Percentiles rank a stretch among this genome's conserved stretches.
These are phyloP conservation scores for Hypomyces rosellus DNA, from an alignment of 2,329 filamentous ascomycete genomes.

Conservation along the genomic window DNA sequence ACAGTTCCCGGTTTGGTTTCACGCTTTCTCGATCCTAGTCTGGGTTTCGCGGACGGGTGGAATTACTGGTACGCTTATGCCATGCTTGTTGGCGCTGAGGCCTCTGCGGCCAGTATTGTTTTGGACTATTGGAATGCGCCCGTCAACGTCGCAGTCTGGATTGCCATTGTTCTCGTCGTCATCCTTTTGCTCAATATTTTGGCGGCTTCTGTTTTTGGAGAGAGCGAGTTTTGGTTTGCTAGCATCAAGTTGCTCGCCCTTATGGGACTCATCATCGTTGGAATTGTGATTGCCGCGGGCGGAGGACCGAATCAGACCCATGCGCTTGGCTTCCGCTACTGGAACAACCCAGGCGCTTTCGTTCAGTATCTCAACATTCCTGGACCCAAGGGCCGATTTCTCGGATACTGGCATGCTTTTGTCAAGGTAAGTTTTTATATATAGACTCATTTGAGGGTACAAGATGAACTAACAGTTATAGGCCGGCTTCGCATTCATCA, in stretches of 20 bases:
- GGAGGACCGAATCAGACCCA: constrained; percentile 45
- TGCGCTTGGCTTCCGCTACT: constrained; percentile 38
- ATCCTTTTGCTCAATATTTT: constrained; percentile 51
- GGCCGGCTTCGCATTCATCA: constrained; percentile 56
- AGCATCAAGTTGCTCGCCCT: constrained; percentile 56
- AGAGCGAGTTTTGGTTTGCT: constrained; percentile 57
- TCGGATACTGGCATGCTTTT: constrained; percentile 53
- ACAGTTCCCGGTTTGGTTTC: constrained; percentile 51
- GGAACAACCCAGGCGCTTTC: constrained; percentile 37
- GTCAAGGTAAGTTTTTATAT: constrained; percentile 27
- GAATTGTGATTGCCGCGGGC: constrained; percentile 50
- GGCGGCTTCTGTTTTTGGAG: constrained; percentile 51
- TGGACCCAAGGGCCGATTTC: constrained; percentile 46
- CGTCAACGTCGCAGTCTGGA: constrained; percentile 51
- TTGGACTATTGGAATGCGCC: constrained; percentile 54
- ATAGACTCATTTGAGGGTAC: not conserved
- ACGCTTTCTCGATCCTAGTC: constrained; percentile 48
- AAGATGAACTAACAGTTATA: not conserved
- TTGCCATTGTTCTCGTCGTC: constrained; percentile 49
- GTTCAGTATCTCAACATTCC: constrained; percentile 36
- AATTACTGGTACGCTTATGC: constrained; percentile 59
- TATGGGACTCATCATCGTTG: constrained; percentile 49
- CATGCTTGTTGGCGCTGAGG: constrained; percentile 52
- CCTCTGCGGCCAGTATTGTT: constrained; percentile 51
- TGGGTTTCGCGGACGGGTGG: constrained; percentile 53